phyloP scores from a whole-genome alignment of 139 green algal genomes.

The Haematococcus sp. region DNA sequence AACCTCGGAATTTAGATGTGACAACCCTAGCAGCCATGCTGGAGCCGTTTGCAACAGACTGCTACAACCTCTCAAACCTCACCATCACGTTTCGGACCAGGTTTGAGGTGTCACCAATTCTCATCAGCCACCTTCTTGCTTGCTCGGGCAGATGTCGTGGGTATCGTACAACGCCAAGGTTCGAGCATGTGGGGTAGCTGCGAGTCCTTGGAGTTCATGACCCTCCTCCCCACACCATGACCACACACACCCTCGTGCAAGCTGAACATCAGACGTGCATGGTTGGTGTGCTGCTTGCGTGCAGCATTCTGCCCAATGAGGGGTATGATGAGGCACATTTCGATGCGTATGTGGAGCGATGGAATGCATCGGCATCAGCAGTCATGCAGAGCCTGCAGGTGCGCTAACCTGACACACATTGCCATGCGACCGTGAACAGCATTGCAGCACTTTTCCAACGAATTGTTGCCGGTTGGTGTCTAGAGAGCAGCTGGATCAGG shows the following conservation, averaged over 20 bases:
- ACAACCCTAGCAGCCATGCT: not conserved
- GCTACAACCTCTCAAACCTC: constrained; percentile 1
- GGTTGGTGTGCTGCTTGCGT: no score
- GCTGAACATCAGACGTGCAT: no score
- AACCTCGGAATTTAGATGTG: constrained; percentile 13
- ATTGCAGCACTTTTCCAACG: no score
- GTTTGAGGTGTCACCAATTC: not conserved
- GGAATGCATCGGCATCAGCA: not conserved
- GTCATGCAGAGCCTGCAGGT: not conserved
- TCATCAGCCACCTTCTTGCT: no score
- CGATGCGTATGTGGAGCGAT: constrained; percentile 15
- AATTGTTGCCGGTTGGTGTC: no score
- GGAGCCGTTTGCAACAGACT: not conserved
- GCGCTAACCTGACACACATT: not conserved
- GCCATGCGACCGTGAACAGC: no score
- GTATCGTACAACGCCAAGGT: no score
- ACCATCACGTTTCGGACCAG: constrained; percentile 13
- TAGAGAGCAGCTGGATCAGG: not conserved
- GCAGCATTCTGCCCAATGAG: constrained; percentile 21
- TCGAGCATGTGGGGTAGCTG: no score
- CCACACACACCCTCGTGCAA: no score
- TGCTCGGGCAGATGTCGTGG: no score
- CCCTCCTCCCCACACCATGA: no score
- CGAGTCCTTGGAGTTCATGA: no score
- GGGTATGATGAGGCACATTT: constrained; percentile 21